Percentiles rank a stretch among this genome's conserved stretches.
phyloP scores from a whole-genome alignment of 495 filamentous ascomycete genomes.

The Tetracladium marchalianum region DNA sequence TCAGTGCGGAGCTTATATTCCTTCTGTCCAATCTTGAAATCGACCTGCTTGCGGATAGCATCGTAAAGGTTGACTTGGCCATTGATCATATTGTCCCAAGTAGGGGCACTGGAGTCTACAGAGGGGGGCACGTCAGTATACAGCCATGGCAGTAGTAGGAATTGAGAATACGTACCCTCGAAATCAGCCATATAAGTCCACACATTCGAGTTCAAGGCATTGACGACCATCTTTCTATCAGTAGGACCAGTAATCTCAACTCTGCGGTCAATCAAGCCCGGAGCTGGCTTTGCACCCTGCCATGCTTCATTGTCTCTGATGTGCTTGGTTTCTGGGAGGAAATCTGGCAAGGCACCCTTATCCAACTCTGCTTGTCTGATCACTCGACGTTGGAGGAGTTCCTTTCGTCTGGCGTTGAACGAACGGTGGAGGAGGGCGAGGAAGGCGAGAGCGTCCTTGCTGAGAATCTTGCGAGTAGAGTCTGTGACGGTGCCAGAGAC shows the following conservation, averaged over 20 bases:
- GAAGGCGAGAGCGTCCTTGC: conserved; percentile 83
- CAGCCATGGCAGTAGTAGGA: not conserved
- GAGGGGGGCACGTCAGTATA: conserved; percentile 1
- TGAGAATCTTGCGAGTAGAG: conserved; percentile 81
- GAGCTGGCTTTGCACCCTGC: conserved; percentile 89
- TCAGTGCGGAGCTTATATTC: conserved; percentile 96
- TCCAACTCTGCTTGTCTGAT: conserved; percentile 91
- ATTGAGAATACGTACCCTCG: conserved; percentile 52
- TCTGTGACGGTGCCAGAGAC: conserved; percentile 72
- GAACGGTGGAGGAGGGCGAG: conserved; percentile 87
- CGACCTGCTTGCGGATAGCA: conserved; percentile 85
- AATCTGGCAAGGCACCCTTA: conserved; percentile 83
- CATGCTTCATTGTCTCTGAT: conserved; percentile 92
- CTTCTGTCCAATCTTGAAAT: conserved; percentile 93
- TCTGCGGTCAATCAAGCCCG: conserved; percentile 84
- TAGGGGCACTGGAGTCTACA: conserved; percentile 88
- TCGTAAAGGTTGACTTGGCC: conserved; percentile 98
- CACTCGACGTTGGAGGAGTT: conserved; percentile 75
- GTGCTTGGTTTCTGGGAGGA: conserved; percentile 91
- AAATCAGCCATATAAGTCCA: conserved; percentile 99
- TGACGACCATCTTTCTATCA: conserved; percentile 99
- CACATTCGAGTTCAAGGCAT: conserved; percentile 92
- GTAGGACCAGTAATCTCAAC: conserved; percentile 99
- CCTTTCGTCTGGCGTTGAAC: conserved; percentile 86
- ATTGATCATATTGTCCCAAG: conserved; percentile 99